Percentiles rank a stretch among this genome's conserved stretches.
Evolutionary conservation across 176 grass and related monocot species (phyloP).

Genomic region (Leersia perrieri): DNA sequence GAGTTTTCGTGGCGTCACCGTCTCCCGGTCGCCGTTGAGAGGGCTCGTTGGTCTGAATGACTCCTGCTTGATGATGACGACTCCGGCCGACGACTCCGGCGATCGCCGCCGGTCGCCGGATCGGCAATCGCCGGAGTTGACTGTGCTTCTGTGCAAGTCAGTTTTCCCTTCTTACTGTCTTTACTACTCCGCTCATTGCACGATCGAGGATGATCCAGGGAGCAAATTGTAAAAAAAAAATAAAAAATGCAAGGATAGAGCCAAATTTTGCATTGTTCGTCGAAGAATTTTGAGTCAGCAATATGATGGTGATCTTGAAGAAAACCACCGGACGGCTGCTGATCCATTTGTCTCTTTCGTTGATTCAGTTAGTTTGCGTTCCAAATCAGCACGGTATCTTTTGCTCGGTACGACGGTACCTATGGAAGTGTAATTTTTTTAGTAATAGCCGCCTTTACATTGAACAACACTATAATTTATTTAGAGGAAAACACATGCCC

Average conservation of each 20-base stretch:
- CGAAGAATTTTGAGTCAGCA: too few species aligned
- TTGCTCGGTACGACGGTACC: too few species aligned
- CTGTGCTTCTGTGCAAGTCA: constrained; percentile 20
- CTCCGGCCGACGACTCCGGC: not conserved
- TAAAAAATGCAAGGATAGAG: not conserved
- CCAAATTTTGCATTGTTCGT: too few species aligned
- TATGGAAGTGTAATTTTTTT: too few species aligned
- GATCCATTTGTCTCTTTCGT: too few species aligned
- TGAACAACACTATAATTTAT: too few species aligned
- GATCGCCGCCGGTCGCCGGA: not conserved
- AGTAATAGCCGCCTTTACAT: too few species aligned
- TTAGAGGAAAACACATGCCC: too few species aligned
- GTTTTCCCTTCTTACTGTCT: constrained; percentile 35
- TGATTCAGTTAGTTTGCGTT: too few species aligned
- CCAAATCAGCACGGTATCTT: too few species aligned
- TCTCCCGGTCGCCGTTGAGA: constrained; percentile 12
- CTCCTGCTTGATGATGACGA: not conserved
- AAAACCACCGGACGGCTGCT: too few species aligned
- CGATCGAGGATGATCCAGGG: not conserved
- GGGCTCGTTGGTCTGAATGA: constrained; percentile 17
- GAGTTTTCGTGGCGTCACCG: constrained; percentile 1
- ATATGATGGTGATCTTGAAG: too few species aligned
- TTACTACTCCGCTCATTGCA: constrained; percentile 31
- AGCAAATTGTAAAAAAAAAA: not conserved
- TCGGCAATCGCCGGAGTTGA: constrained; percentile 15